Percentiles rank a stretch among this genome's conserved stretches.
These are phyloP conservation scores for Saccharomyces hybrid DNA, from an alignment of 1,139 yeast genomes.

Conservation along the genomic window DNA sequence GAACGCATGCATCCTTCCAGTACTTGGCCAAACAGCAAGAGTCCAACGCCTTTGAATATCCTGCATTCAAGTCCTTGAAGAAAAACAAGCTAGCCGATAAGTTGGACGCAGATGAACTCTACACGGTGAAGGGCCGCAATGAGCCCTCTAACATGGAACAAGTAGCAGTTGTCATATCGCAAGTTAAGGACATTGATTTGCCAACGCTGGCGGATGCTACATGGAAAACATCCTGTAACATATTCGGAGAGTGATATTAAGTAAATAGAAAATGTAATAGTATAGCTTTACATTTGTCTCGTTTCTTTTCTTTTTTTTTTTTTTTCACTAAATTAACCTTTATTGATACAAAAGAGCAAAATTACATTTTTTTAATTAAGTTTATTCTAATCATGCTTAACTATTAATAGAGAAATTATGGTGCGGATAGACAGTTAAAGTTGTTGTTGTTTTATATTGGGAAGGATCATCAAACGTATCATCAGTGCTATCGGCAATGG, in stretches of 20 bases:
- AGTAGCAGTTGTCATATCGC: slow-evolving; percentile 72
- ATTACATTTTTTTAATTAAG: not conserved
- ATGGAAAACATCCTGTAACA: slow-evolving; percentile 52
- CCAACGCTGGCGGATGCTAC: slow-evolving; percentile 51
- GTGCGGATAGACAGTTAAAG: not conserved
- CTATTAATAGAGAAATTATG: not conserved
- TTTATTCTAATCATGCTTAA: not conserved
- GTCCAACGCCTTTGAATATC: slow-evolving; percentile 21
- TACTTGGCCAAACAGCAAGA: slow-evolving; percentile 29
- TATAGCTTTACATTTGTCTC: no score
- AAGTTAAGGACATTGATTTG: slow-evolving; percentile 44
- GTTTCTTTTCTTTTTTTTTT: no score
- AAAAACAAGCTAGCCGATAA: slow-evolving; percentile 22
- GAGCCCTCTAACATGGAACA: slow-evolving; percentile 84
- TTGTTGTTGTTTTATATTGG: not conserved
- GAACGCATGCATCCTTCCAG: slow-evolving; percentile 67
- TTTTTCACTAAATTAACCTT: not conserved
- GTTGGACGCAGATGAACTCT: slow-evolving; percentile 13
- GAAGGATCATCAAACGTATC: not conserved
- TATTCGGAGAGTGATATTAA: slow-evolving; percentile 34
- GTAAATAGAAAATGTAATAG: no score
- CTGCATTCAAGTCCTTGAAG: slow-evolving; percentile 22
- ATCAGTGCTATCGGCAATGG: no score
- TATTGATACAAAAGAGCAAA: not conserved
- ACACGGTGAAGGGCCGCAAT: slow-evolving; percentile 68